Conservation (phyloP, 176 grass and related monocot genomes). For the Oryza longistaminata region DNA sequence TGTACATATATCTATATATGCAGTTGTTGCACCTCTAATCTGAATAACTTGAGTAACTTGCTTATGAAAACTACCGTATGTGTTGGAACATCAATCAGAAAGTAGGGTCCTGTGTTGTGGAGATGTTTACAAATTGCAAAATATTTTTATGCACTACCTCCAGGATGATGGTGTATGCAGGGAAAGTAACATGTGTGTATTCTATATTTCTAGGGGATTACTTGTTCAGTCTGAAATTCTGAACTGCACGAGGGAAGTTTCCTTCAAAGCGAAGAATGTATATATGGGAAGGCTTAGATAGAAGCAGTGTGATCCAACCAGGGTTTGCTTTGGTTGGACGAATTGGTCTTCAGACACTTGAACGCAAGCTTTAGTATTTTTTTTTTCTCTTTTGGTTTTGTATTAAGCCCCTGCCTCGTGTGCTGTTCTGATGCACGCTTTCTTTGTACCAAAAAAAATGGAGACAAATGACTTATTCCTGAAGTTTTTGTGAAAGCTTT, state of each 20-base stretch:
- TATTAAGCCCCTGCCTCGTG: background rate
- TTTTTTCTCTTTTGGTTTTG: no score
- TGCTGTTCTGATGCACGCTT: background rate
- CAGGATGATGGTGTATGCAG: background rate
- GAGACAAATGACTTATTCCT: no score
- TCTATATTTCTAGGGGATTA: background rate
- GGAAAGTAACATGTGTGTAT: background rate
- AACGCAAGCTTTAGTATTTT: background rate
- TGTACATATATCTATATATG: slow-evolving; percentile 1
- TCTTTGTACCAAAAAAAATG: background rate
- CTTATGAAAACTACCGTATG: background rate
- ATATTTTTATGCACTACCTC: background rate
- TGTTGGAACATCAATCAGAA: background rate
- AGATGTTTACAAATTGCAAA: background rate
- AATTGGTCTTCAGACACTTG: background rate
- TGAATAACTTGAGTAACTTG: background rate
- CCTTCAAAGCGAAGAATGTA: background rate
- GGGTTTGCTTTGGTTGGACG: background rate
- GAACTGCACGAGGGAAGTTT: background rate
- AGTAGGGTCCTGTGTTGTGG: background rate
- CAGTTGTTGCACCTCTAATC: background rate
- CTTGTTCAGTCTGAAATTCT: background rate
- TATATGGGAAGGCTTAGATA: background rate
- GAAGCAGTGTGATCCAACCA: background rate
- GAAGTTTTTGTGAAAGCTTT: background rate